phyloP scores from a whole-genome alignment of 176 grass and related monocot genomes.

The Neostapfia colusana region DNA sequence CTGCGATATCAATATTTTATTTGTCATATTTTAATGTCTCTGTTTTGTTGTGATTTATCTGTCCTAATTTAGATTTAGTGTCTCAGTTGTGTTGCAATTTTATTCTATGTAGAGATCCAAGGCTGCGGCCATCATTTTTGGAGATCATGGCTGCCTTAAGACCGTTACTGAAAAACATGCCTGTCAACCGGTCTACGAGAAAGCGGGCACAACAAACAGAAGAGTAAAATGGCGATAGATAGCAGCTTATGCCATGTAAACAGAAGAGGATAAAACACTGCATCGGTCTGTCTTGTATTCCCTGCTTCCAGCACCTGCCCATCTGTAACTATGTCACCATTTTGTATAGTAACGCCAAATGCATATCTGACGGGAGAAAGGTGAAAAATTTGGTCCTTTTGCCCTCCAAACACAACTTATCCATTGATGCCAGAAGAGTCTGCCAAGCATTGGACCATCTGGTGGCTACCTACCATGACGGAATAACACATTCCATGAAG shows the following conservation, averaged over 20 bases:
- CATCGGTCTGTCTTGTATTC: slow-evolving; percentile 17
- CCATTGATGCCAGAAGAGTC: slow-evolving; percentile 17
- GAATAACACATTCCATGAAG: slow-evolving; percentile 14
- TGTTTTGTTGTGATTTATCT: not conserved
- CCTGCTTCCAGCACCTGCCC: slow-evolving; percentile 19
- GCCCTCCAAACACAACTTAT: slow-evolving; percentile 32
- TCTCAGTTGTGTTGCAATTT: slow-evolving; percentile 10
- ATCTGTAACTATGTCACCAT: slow-evolving; percentile 55
- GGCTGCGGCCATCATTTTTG: slow-evolving; percentile 78
- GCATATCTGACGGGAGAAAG: slow-evolving; percentile 21
- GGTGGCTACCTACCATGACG: slow-evolving; percentile 7
- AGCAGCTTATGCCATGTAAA: slow-evolving; percentile 21
- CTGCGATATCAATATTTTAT: not conserved
- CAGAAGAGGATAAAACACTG: not conserved
- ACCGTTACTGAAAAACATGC: slow-evolving; percentile 60
- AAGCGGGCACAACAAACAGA: slow-evolving; percentile 44
- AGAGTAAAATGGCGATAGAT: slow-evolving; percentile 39
- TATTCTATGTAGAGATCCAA: slow-evolving; percentile 68
- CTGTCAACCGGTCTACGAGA: slow-evolving; percentile 54
- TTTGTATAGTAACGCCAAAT: slow-evolving; percentile 59
- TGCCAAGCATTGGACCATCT: slow-evolving; percentile 13
- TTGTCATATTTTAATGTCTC: not conserved
- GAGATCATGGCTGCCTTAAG: slow-evolving; percentile 86
- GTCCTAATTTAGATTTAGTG: not conserved
- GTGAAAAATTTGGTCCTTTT: not conserved